These are phyloP conservation scores for Lentinula sp. DNA, from an alignment of 768 basidiomycete genomes.

Conservation along the genomic window DNA sequence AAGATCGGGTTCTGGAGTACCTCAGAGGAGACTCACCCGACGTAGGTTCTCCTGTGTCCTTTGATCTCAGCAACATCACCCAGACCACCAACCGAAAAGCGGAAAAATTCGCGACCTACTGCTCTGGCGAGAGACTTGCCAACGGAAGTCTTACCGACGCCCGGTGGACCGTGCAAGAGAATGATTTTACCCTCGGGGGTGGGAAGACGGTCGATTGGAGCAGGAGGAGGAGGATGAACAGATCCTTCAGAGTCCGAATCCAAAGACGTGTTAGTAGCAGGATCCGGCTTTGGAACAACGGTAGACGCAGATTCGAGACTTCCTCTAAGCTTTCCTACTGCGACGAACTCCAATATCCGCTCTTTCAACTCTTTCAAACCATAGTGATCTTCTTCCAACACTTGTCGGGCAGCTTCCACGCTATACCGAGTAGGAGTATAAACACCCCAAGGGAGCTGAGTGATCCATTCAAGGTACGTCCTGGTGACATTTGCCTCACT, in stretches of 20 bases:
- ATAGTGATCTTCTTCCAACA: slow-evolving; percentile 94
- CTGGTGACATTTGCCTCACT: slow-evolving; percentile 91
- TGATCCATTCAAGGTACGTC: slow-evolving; percentile 92
- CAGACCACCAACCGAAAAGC: slow-evolving; percentile 94
- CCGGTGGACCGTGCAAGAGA: slow-evolving; percentile 93
- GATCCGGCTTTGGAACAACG: not conserved
- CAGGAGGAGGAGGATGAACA: not conserved
- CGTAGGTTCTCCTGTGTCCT: slow-evolving; percentile 96
- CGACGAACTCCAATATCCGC: slow-evolving; percentile 92
- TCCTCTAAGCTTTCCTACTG: slow-evolving; percentile 90
- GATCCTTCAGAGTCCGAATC: not conserved
- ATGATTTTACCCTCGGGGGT: slow-evolving; percentile 83
- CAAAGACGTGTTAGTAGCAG: not conserved
- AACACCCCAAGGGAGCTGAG: slow-evolving; percentile 95
- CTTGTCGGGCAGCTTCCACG: slow-evolving; percentile 71
- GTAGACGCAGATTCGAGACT: slow-evolving; percentile 48
- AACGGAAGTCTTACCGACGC: slow-evolving; percentile 96
- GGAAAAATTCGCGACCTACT: slow-evolving; percentile 87
- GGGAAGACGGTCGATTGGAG: not conserved
- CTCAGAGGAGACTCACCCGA: slow-evolving; percentile 50
- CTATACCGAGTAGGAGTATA: slow-evolving; percentile 93
- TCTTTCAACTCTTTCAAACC: slow-evolving; percentile 90
- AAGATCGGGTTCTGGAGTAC: not conserved
- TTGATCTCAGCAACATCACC: slow-evolving; percentile 99
- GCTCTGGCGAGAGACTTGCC: slow-evolving; percentile 94